Base-by-base conservation (phyloP, 2,329 filamentous ascomycete species). In the Fusarium sp. region DNA sequence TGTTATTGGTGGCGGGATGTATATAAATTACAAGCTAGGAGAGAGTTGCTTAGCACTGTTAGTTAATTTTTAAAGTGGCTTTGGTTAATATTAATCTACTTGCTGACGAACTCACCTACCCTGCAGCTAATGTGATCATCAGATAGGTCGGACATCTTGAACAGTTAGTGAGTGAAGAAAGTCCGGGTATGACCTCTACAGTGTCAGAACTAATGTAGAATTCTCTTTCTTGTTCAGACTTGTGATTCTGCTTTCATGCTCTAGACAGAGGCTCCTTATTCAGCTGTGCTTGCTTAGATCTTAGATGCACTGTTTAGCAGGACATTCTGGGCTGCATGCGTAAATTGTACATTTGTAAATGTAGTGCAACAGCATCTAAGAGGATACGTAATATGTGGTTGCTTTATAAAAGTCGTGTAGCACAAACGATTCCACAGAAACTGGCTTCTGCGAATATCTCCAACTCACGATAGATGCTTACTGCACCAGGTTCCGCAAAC, bases 261-360 rank as follows among this genome's bases (percentile, higher is more conserved):
- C 15, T 35, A 44, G 4, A 13, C 18, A 18, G 11, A 44, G 17
- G 13, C 8, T 13, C 18, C 14, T 10, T 10, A 15, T 4, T 5
- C 12, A 2, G 5, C 3, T 29, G 5, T 29, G 3, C 9, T 45
- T 45, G 7, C 17, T 8, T 13, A 44, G 5, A 18, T 27, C 4
- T 45, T 27, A 13, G 9, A 1, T 17, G 17, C 17, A 6, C 22
- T 46, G 17, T 18, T 46, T 27, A 15, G 35, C 3, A 7, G 20
- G 5, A 20, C 1, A 10, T 20, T 6, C 5, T 20, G 7, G 13
- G 13, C 18, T 4, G 20, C 9, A 9, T 17, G 7, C 7, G 1
- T 22, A 49, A 22, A 14, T 20, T 4, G 17, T 27, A n/a, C 11
- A 17, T 47, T 31, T 49, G 9, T 22, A 33, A 17, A 7, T 49